Evolutionary conservation across 2,329 filamentous ascomycete species (phyloP), one percentile per base, ranked within the genome.

Genomic region (Alternaria triticina): DNA sequence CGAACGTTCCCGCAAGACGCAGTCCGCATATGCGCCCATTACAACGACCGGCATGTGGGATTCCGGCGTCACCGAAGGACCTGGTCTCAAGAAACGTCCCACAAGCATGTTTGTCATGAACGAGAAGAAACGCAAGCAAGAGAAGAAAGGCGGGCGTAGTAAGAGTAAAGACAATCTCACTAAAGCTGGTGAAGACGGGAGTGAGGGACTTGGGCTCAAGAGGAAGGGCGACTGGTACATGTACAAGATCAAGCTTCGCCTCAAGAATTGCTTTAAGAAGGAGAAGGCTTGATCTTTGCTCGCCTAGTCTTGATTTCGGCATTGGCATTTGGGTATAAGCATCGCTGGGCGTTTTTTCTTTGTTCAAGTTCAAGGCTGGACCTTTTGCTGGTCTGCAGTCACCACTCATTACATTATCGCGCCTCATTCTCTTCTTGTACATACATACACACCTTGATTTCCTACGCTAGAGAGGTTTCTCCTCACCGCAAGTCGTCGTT

Each of bases 11-110:
- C 63, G 64, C 13, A 78, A 77, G 47, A 69, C 71, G 2, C 70
- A 75, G 28, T 79, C 75, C 3, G 73, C 75, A 0, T 77, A 74
- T 64, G 71, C 77, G 30, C 77, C 77, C 5, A 64, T 78, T 15
- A 73, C 70, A 1, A 79, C 77, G n/a, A 70, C 74, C 7, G 76
- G 77, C 6, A 52, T 80, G 46, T 80, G 77, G 77, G 77, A 79
- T 51, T 79, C 75, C 2, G 76, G 76, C 2, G 72, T 78, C 9
- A 62, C 66, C 0, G 74, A 78, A 8, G 71, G 71, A 10, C 64
- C 69, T 3, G 67, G 73, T 1, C 54, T 76, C n/a, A 77, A 74
- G 56, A 62, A 59, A 15, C 69, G 75, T 17, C 76, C 76, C 2
- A 78, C 76, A 1, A 78, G 77, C 65, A 70, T 79, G 70, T 71